Evolutionary conservation across 1,284 basidiomycete genomes (phyloP).

Genomic region (Pterulicium gracile): DNA sequence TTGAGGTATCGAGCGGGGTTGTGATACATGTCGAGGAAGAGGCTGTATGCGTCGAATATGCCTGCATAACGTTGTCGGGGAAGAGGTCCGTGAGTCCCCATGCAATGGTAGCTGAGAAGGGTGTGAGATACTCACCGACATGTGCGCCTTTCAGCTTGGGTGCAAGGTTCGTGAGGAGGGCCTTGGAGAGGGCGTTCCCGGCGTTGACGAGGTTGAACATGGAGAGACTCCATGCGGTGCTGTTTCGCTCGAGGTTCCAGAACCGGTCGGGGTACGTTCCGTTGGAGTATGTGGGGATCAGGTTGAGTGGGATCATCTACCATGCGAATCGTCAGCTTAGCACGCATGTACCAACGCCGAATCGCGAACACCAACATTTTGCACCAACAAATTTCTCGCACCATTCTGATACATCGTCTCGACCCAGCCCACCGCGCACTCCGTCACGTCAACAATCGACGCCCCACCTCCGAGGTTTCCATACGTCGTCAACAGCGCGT

Average conservation of each 20-base stretch:
- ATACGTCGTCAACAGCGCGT: constrained; percentile 23
- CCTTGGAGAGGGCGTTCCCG: constrained; percentile 29
- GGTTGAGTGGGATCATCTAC: constrained; percentile 38
- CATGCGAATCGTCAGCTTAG: too few species aligned
- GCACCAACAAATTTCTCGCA: constrained; percentile 34
- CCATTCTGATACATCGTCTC: constrained; percentile 27
- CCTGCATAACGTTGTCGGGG: too few species aligned
- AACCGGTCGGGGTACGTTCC: constrained; percentile 30
- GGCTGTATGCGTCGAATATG: constrained; percentile 39
- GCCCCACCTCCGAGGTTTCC: constrained; percentile 20
- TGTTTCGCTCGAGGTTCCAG: constrained; percentile 32
- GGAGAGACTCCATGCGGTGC: constrained; percentile 37
- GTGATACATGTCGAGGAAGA: constrained; percentile 43
- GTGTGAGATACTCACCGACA: constrained; percentile 18
- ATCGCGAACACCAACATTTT: constrained; percentile 24
- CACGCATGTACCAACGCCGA: too few species aligned
- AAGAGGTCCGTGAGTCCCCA: too few species aligned
- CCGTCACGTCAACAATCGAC: constrained; percentile 28
- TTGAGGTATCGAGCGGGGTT: constrained; percentile 41
- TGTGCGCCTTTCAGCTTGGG: constrained; percentile 22
- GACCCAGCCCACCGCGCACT: constrained; percentile 34
- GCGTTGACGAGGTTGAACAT: constrained; percentile 33
- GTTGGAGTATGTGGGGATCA: constrained; percentile 28
- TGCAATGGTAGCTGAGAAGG: background rate
- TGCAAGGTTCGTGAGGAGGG: constrained; percentile 29